Base-by-base conservation (phyloP, 768 basidiomycete species). In the Grammothele lineata region DNA sequence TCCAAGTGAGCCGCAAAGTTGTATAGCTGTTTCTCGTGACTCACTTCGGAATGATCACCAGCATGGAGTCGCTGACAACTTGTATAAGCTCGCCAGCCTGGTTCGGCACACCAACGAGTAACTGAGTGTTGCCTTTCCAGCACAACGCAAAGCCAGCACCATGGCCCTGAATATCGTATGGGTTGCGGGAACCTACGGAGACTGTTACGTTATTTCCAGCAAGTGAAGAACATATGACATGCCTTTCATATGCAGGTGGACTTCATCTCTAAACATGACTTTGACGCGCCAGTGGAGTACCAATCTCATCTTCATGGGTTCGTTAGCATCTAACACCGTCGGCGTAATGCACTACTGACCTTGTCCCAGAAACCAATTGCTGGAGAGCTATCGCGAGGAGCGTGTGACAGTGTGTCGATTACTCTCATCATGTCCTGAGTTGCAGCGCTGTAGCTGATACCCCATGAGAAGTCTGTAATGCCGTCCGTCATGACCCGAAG, bases 281-380 rank as follows among this genome's bases (percentile, higher is more conserved):
- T 72, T 72, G 18, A 86, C 62, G 32, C 72, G 83, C 90, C 93
- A 94, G 63, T 96, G 94, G 51, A 94, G 76, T 18, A 90, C 72
- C 10, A 93, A 70, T 22, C 88, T 75, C 56, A 92, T 61, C 86
- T 88, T 51, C n/a, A n/a, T n/a, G n/a, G n/a, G n/a, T n/a, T n/a
- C n/a, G n/a, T n/a, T n/a, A n/a, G n/a, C n/a, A n/a, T n/a, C n/a
- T n/a, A n/a, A n/a, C n/a, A n/a, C n/a, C n/a, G n/a, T n/a, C n/a
- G n/a, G n/a, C n/a, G n/a, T n/a, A n/a, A n/a, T n/a, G n/a, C n/a
- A n/a, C n/a, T n/a, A 50, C 72, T 56, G 49, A 87, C 83, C 76
- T 96, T 97, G 64, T 97, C 94, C 94, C 94, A 96, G 63, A 96
- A 95, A 6, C 92, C 94, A 51, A 95, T 59, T 9, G 78, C 74